Percentiles rank a stretch among this genome's conserved stretches.
Conservation (phyloP, 1,139 yeast species). For the Blastobotrys indianensis region DNA sequence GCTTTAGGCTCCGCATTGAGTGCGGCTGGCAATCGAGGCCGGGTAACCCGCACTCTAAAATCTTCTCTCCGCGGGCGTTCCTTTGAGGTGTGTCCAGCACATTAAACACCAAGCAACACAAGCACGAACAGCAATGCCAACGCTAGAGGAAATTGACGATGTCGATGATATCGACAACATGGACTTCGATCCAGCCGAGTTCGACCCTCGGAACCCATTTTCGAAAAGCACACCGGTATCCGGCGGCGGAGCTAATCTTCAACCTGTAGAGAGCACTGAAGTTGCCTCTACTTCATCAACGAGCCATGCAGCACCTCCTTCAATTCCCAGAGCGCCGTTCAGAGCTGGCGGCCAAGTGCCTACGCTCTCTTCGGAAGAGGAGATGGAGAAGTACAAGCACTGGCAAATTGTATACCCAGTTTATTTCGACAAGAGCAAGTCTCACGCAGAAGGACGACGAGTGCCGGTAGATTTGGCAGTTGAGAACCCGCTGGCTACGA, state of each 20-base stretch:
- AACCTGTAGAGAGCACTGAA: slow-evolving; percentile 15
- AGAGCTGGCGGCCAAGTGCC: neutral
- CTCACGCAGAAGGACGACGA: slow-evolving; percentile 79
- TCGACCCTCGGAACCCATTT: slow-evolving; percentile 55
- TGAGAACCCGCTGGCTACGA: slow-evolving; percentile 79
- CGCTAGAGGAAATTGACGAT: slow-evolving; percentile 77
- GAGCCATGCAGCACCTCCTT: too few species aligned
- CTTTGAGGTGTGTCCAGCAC: too few species aligned
- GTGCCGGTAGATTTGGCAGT: slow-evolving; percentile 65
- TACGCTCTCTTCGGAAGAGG: slow-evolving; percentile 31
- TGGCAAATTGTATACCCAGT: slow-evolving; percentile 84
- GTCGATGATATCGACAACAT: slow-evolving; percentile 79
- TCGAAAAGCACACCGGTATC: slow-evolving; percentile 24
- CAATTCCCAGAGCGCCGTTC: slow-evolving; percentile 2
- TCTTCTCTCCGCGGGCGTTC: too few species aligned
- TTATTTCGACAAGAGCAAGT: slow-evolving; percentile 75
- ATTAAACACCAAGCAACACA: neutral
- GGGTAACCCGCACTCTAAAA: too few species aligned
- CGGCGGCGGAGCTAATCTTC: slow-evolving; percentile 15
- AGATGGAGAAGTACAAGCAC: slow-evolving; percentile 54
- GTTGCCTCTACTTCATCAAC: slow-evolving; percentile 5
- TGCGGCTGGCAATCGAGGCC: too few species aligned
- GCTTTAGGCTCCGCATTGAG: too few species aligned
- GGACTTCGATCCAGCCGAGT: slow-evolving; percentile 90
- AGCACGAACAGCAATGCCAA: slow-evolving; percentile 45